Evolutionary conservation across 2,329 filamentous ascomycete species (phyloP), one percentile per base, ranked within the genome.

Genomic region (Ascochyta rabiei): DNA sequence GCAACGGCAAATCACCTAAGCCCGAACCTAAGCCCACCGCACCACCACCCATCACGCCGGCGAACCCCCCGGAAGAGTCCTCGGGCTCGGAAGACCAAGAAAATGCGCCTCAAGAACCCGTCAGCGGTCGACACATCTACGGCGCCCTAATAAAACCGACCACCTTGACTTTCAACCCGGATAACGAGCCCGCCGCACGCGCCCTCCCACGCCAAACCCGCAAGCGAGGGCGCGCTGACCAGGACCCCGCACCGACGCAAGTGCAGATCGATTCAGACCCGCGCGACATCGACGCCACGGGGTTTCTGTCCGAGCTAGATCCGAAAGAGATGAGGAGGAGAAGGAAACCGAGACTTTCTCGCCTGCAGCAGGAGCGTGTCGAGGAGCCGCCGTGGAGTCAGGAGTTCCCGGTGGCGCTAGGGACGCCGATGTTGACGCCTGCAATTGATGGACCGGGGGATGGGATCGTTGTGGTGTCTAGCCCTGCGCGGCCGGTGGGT

Each of bases 91-190:
- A 42, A 19, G 53, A 46, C 28, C 24, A 46, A n/a, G 47, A 56
- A 6, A 51, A 50, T 7, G 41, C 28, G n/a, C 53, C 53, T 0
- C 42, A 38, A 1, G 53, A 47, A 5, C 53, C 53, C 9, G 39
- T 56, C n/a, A 51, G 42, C 38, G 53, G 53, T 0, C 42, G 48
- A 4, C 53, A 56, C 38, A 56, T 56, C 19, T 56, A 51, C 31
- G 53, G 53, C 38, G 47, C 28, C 48, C 30, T 43, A 13, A 51
- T 56, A 16, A 46, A 46, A 8, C 47, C 43, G 0, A 47, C 48
- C 2, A 47, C 47, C 4, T 12, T 56, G 13, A n/a, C 24, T 5
- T 56, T 56, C 39, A 31, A 43, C 8, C 16, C 50, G 2, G 30
- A 13, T 2, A 13, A 8, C 9, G 33, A 38, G 15, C 18, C 37